These are phyloP conservation scores for Ophiostoma tasmaniense DNA, from an alignment of 2,329 filamentous ascomycete genomes.

Conservation along the genomic window DNA sequence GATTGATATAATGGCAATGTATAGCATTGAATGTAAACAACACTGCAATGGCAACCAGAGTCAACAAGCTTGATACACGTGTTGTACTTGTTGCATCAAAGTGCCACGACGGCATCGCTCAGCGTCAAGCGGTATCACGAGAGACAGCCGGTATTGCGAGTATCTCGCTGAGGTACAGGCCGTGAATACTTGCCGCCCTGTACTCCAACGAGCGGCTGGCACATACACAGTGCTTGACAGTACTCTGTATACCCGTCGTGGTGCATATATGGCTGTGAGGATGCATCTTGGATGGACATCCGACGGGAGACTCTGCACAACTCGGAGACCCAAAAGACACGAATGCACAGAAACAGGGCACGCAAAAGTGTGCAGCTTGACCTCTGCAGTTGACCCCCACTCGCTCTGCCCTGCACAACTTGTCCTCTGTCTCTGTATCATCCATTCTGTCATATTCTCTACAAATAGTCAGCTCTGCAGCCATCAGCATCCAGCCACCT, in stretches of 20 bases:
- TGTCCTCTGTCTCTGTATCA: neutral
- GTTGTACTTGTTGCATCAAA: neutral
- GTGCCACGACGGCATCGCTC: neutral
- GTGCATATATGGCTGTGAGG: neutral
- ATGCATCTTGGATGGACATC: neutral
- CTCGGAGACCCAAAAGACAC: no score
- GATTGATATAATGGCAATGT: neutral
- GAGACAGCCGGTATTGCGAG: neutral
- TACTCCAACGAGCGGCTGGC: neutral
- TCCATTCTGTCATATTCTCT: neutral
- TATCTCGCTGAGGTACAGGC: neutral
- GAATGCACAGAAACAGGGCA: neutral
- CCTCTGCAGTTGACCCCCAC: neutral
- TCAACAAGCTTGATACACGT: neutral
- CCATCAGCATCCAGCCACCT: no score
- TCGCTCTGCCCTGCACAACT: neutral
- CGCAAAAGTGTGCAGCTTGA: neutral
- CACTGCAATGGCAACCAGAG: neutral
- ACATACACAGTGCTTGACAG: neutral
- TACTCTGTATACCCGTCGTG: neutral
- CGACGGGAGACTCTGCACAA: neutral
- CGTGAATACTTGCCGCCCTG: neutral
- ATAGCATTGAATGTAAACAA: neutral
- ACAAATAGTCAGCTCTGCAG: no score
- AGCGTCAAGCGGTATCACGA: neutral